phyloP scores from a whole-genome alignment of 805 yeast genomes.

The Suhomyces tanzawaensis region DNA sequence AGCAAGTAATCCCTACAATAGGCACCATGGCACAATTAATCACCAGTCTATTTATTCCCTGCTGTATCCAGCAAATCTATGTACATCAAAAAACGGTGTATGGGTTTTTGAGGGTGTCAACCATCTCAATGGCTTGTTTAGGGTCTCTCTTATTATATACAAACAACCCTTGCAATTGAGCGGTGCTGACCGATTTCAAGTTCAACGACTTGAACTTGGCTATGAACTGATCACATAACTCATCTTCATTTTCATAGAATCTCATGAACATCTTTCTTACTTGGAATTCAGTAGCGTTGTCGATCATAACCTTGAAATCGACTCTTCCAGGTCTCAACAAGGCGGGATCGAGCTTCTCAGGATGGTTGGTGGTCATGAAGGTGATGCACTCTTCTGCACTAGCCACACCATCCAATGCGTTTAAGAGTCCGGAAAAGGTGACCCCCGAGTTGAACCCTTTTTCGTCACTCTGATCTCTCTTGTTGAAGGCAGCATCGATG shows the following conservation, averaged over 20 bases:
- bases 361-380: constrained; percentile 98
- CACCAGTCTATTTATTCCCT: no score
- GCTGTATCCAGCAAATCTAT: background rate
- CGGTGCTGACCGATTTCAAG: constrained; percentile 67
- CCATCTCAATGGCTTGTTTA: constrained; percentile 65
- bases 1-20: no score
- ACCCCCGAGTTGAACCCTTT: constrained; percentile 84
- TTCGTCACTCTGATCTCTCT: constrained; percentile 72
- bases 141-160: constrained; percentile 89
- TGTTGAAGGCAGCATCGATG: constrained; percentile 92
- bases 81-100: constrained; percentile 15
- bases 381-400: constrained; percentile 95
- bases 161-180: constrained; percentile 92
- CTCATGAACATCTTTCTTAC: constrained; percentile 80
- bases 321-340: constrained; percentile 92
- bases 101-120: constrained; percentile 42
- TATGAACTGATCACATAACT: constrained; percentile 52
- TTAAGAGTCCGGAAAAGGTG: constrained; percentile 89
- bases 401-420: constrained; percentile 96
- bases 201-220: constrained; percentile 45
- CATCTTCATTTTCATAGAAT: constrained; percentile 68
- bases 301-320: constrained; percentile 77
- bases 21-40: no score
- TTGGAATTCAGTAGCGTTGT: constrained; percentile 84
- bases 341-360: constrained; percentile 91